Conservation (phyloP, 2,329 filamentous ascomycete genomes). For the Lachnellula cervina region DNA sequence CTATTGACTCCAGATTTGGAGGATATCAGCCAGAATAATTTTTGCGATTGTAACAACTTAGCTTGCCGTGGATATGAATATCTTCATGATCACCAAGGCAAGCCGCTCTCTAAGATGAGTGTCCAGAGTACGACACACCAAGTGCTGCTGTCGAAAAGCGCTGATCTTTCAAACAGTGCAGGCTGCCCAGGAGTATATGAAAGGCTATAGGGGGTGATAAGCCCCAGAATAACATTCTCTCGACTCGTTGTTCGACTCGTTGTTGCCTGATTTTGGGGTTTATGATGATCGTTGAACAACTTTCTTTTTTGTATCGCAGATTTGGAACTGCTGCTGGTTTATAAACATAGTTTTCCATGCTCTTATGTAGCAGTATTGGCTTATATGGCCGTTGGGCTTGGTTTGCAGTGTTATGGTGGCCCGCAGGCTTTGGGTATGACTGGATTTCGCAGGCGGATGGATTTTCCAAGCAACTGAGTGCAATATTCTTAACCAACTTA, state of each 20-base stretch:
- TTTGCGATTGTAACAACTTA: conserved; percentile 6
- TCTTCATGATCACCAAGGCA: neutral
- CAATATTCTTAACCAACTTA: neutral
- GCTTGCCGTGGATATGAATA: neutral
- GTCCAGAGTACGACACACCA: conserved; percentile 1
- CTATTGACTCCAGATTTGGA: conserved; percentile 9
- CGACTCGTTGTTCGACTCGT: neutral
- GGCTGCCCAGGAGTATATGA: conserved; percentile 7
- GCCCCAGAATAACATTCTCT: neutral
- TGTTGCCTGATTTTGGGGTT: neutral
- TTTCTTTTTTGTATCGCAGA: neutral
- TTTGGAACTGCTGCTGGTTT: neutral
- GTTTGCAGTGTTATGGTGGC: neutral
- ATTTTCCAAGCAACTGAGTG: neutral
- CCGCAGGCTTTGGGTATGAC: neutral
- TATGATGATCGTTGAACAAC: neutral
- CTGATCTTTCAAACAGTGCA: conserved; percentile 6
- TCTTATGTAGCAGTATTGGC: neutral
- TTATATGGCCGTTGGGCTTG: neutral
- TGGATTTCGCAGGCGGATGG: neutral
- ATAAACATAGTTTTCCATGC: neutral
- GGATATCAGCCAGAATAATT: conserved; percentile 1
- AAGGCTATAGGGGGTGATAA: neutral
- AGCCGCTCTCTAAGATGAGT: neutral
- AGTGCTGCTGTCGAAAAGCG: neutral